Evolutionary conservation across 768 basidiomycete species (phyloP).

Genomic region (Daedaleopsis nitida): DNA sequence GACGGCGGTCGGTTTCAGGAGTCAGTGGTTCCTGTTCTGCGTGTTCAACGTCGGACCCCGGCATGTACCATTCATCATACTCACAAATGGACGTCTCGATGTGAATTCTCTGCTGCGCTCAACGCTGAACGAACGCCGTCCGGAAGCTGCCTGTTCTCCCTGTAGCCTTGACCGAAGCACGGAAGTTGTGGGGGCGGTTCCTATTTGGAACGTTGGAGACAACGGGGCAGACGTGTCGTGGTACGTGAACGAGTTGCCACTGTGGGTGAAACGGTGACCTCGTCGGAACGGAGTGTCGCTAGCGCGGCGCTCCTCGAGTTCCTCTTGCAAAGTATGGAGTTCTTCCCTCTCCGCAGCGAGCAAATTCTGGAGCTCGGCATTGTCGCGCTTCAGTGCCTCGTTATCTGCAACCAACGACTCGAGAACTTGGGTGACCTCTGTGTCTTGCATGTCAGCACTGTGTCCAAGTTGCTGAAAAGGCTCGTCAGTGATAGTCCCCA

Average conservation of each 20-base stretch:
- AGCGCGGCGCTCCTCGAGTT: constrained; percentile 73
- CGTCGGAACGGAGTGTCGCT: constrained; percentile 29
- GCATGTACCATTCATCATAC: constrained; percentile 14
- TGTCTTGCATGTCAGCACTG: constrained; percentile 43
- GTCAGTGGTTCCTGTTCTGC: constrained; percentile 45
- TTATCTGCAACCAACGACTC: constrained; percentile 89
- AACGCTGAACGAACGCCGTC: constrained; percentile 37
- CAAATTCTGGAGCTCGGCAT: constrained; percentile 73
- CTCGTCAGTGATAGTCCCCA: background rate
- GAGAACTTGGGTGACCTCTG: constrained; percentile 67
- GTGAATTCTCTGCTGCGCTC: constrained; percentile 42
- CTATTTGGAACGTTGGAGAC: constrained; percentile 28
- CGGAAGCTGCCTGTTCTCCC: constrained; percentile 2
- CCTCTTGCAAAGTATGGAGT: constrained; percentile 64
- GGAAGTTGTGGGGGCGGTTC: constrained; percentile 25
- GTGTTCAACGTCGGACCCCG: background rate
- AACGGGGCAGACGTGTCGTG: constrained; percentile 17
- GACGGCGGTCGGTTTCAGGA: constrained; percentile 44
- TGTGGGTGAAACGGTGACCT: constrained; percentile 24
- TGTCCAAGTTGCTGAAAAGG: constrained; percentile 42
- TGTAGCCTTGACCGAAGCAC: constrained; percentile 23
- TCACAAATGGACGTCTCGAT: constrained; percentile 35
- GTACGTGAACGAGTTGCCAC: constrained; percentile 17
- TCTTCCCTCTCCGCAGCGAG: constrained; percentile 81
- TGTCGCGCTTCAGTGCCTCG: constrained; percentile 79